Evolutionary conservation across 164 flowering plant genomes (phyloP).

Genomic region (Liquidambar formosana): DNA sequence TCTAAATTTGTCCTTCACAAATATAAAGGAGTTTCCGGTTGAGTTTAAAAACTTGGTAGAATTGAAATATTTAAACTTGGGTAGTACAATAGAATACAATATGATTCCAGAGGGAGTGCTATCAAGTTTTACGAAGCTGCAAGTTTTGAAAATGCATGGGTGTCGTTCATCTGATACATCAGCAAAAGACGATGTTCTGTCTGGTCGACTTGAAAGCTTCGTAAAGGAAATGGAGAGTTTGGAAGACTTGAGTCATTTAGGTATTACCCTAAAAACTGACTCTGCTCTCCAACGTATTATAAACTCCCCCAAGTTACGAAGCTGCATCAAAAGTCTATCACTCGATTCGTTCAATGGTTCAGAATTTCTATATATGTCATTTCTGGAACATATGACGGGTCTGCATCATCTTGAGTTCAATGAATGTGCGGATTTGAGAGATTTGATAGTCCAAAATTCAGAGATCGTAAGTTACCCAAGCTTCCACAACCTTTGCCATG

Average conservation of each 20-base stretch:
- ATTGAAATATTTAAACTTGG: conserved; percentile 5
- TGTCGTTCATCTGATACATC: not conserved
- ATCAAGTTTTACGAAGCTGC: conserved; percentile 4
- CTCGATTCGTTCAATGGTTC: not conserved
- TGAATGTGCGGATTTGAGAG: not conserved
- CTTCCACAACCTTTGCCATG: not conserved
- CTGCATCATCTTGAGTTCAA: not conserved
- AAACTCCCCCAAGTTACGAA: not conserved
- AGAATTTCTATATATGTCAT: not conserved
- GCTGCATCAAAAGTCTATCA: not conserved
- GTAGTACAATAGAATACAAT: not conserved
- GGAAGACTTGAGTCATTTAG: not conserved
- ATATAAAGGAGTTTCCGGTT: not conserved
- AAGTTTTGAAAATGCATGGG: conserved; percentile 6
- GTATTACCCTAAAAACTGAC: not conserved
- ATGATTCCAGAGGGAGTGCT: not conserved
- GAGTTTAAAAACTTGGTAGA: not conserved
- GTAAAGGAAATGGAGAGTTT: not conserved
- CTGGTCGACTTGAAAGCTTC: not conserved
- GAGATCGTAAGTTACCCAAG: too few species aligned
- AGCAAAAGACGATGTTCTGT: too few species aligned
- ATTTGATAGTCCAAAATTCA: not conserved
- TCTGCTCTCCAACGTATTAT: not conserved
- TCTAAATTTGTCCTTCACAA: conserved; percentile 5
- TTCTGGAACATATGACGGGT: not conserved